Conservation (phyloP, 2,329 filamentous ascomycete genomes). For the Xylariaceae sp. region DNA sequence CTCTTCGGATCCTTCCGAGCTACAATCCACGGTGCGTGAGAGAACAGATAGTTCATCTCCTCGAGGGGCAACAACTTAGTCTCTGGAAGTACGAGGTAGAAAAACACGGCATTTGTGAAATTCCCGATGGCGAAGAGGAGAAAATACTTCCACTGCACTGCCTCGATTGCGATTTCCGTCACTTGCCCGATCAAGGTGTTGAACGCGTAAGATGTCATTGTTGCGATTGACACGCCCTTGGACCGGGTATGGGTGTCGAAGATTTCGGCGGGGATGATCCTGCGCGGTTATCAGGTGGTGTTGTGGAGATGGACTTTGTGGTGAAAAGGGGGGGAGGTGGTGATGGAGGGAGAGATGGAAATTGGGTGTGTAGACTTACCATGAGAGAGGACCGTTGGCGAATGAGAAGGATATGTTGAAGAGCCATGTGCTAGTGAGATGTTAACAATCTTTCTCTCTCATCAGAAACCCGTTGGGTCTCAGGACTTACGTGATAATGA, state of each 20-base stretch:
- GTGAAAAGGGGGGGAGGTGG: neutral
- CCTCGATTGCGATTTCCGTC: conserved; percentile 43
- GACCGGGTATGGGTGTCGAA: conserved; percentile 73
- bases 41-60: conserved; percentile 64
- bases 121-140: conserved; percentile 63
- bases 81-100: conserved; percentile 63
- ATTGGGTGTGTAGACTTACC: conserved; percentile 16
- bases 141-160: conserved; percentile 54
- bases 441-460: neutral
- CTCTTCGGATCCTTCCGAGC: conserved; percentile 51
- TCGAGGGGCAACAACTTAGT: conserved; percentile 60
- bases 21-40: conserved; percentile 59
- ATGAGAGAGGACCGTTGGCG: conserved; percentile 63
- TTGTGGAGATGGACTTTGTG: conserved; percentile 35
- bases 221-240: conserved; percentile 71
- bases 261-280: conserved; percentile 64
- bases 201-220: conserved; percentile 69
- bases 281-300: conserved; percentile 2
- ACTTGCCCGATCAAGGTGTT: conserved; percentile 53
- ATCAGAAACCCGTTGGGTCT: neutral
- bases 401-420: conserved; percentile 76
- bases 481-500: conserved; percentile 55
- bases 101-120: conserved; percentile 43
- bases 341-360: neutral
- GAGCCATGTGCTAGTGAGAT: conserved; percentile 58